Percentiles rank a stretch among this genome's conserved stretches.
phyloP scores from a whole-genome alignment of 768 basidiomycete species.

The Serendipita vermifera region DNA sequence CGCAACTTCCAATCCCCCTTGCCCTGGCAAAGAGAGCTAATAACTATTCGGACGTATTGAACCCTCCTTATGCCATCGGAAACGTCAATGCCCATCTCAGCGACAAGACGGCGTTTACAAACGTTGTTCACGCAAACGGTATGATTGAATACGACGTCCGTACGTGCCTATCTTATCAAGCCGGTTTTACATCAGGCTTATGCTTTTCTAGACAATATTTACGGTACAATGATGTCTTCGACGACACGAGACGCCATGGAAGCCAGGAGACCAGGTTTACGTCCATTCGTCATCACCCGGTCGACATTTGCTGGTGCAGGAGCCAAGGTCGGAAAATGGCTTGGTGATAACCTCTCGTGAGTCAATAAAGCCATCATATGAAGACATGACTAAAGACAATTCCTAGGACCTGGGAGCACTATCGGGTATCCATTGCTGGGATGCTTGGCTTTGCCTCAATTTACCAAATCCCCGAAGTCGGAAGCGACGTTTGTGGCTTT shows the following conservation, averaged over 20 bases:
- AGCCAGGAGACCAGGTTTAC: slow-evolving; percentile 39
- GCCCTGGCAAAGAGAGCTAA: slow-evolving; percentile 6
- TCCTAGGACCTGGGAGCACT: slow-evolving; percentile 30
- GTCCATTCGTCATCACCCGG: slow-evolving; percentile 37
- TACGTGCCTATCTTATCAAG: not conserved
- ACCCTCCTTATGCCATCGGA: slow-evolving; percentile 14
- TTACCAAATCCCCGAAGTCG: slow-evolving; percentile 74
- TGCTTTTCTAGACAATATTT: slow-evolving; percentile 44
- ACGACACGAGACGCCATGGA: slow-evolving; percentile 48
- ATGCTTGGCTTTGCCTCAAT: slow-evolving; percentile 29
- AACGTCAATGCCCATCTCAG: slow-evolving; percentile 31
- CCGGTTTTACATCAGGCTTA: not conserved
- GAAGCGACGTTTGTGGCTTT: slow-evolving; percentile 21
- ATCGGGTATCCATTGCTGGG: slow-evolving; percentile 17
- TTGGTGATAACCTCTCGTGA: slow-evolving; percentile 16
- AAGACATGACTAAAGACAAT: too few species aligned
- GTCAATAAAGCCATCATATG: too few species aligned
- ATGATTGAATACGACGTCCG: slow-evolving; percentile 16
- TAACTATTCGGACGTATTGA: slow-evolving; percentile 10
- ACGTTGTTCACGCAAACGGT: slow-evolving; percentile 14
- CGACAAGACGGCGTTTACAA: slow-evolving; percentile 29
- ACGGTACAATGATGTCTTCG: slow-evolving; percentile 58
- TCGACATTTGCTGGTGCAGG: slow-evolving; percentile 23
- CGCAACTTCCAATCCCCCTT: slow-evolving; percentile 36
- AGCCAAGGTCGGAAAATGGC: slow-evolving; percentile 17